Conservation (phyloP, 2,329 filamentous ascomycete genomes). For the Aureobasidium sp. region DNA sequence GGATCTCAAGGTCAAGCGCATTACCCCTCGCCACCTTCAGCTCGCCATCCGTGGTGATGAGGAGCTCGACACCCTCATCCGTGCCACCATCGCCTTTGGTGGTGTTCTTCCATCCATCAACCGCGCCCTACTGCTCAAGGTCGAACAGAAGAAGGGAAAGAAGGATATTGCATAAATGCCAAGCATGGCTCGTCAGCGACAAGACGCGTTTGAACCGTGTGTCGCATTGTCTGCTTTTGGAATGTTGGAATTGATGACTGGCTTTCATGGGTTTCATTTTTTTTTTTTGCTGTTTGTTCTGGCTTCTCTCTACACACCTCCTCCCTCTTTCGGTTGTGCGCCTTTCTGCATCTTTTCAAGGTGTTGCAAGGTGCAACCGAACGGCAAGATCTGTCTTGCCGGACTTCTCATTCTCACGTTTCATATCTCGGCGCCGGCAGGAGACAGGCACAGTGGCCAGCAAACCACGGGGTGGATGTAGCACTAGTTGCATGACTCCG, state of each 20-base stretch:
- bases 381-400: not conserved
- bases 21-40: slow-evolving; percentile 94
- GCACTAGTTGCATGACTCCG: slow-evolving; percentile 14
- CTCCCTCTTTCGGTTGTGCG: not conserved
- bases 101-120: slow-evolving; percentile 99
- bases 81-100: slow-evolving; percentile 95
- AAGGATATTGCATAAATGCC: slow-evolving; percentile 8
- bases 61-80: slow-evolving; percentile 94
- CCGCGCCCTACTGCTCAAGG: slow-evolving; percentile 88
- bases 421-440: slow-evolving; percentile 11
- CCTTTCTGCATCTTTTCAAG: not conserved
- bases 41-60: slow-evolving; percentile 97
- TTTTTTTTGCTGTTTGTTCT: slow-evolving; percentile 10
- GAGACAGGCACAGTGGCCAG: slow-evolving; percentile 7
- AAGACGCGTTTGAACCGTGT: not conserved
- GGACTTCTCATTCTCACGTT: not conserved
- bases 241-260: slow-evolving; percentile 13
- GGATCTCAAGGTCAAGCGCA: slow-evolving; percentile 99
- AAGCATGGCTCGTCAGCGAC: not conserved
- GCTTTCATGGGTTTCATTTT: slow-evolving; percentile 12
- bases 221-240: not conserved
- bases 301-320: not conserved
- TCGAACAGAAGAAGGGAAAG: slow-evolving; percentile 92
- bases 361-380: not conserved
- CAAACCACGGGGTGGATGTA: not conserved